phyloP scores from a whole-genome alignment of 352 stramenopile genomes.

The Globisporangium spinosum region DNA sequence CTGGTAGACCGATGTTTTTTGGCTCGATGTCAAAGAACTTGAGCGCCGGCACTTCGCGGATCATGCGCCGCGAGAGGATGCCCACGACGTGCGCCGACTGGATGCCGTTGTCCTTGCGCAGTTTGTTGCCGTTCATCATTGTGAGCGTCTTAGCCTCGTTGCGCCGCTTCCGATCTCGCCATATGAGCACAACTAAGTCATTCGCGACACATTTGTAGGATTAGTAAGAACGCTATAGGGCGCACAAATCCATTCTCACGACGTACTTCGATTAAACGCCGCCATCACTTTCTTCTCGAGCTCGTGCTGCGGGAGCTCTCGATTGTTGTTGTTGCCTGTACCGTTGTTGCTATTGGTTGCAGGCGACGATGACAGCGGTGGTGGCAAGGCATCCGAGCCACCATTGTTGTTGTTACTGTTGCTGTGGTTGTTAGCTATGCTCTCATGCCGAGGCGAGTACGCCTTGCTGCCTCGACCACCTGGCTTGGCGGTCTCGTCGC shows the following conservation, averaged over 20 bases:
- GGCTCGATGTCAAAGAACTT: conserved; percentile 73
- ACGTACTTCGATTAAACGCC: conserved; percentile 56
- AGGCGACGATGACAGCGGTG: neutral
- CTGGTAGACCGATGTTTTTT: conserved; percentile 3
- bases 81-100: conserved; percentile 68
- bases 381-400: neutral
- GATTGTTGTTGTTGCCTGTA: conserved; percentile 14
- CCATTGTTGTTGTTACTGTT: neutral
- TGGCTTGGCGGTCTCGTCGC: conserved; percentile 27
- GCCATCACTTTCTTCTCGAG: conserved; percentile 41
- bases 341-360: neutral
- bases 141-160: conserved; percentile 46
- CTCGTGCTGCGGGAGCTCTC: conserved; percentile 21
- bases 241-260: too few relatives aligned
- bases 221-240: too few relatives aligned
- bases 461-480: conserved; percentile 20
- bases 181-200: conserved; percentile 51
- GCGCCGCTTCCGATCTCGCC: conserved; percentile 49
- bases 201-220: neutral
- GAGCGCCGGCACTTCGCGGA: conserved; percentile 65
- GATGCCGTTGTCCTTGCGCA: conserved; percentile 48
- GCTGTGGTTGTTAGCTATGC: neutral
- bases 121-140: conserved; percentile 50
- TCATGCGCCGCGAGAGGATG: conserved; percentile 70
- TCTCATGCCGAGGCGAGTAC: conserved; percentile 22